Evolutionary conservation across 768 basidiomycete species (phyloP).

Genomic region (Coprinopsis strossmayeri): DNA sequence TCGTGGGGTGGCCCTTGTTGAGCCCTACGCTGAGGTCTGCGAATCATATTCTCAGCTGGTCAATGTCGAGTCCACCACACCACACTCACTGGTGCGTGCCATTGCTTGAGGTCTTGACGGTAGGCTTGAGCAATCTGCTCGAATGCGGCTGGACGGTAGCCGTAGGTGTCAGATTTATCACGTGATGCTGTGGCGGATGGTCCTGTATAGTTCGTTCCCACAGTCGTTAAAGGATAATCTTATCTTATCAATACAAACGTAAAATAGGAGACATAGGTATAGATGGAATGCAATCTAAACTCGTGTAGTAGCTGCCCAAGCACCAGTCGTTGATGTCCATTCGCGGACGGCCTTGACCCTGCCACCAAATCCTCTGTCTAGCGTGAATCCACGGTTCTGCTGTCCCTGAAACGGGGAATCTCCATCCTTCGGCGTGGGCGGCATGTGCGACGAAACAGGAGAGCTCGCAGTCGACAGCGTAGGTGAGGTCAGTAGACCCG

Average conservation of each 20-base stretch:
- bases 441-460: constrained; percentile 41
- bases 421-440: constrained; percentile 39
- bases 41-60: constrained; percentile 9
- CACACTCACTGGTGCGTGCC: constrained; percentile 67
- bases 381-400: constrained; percentile 18
- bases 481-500: constrained; percentile 30
- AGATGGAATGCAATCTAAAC: constrained; percentile 18
- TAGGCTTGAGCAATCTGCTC: constrained; percentile 23
- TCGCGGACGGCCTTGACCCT: constrained; percentile 43
- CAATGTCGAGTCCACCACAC: constrained; percentile 11
- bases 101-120: constrained; percentile 60
- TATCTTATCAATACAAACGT: constrained; percentile 21
- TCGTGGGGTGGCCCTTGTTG: constrained; percentile 88
- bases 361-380: constrained; percentile 16
- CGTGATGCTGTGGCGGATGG: constrained; percentile 42
- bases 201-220: constrained; percentile 49
- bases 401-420: constrained; percentile 21
- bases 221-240: constrained; percentile 20
- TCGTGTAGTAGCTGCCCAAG: constrained; percentile 24
- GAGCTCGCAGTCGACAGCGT: constrained; percentile 39
- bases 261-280: constrained; percentile 12
- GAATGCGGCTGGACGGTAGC: constrained; percentile 17
- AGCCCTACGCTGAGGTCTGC: constrained; percentile 79
- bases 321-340: constrained; percentile 12
- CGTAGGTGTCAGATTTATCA: constrained; percentile 19